A percentile compares a stretch with the other conserved stretches of the same genome.
Evolutionary conservation across 2,329 filamentous ascomycete species (phyloP).

Genomic region (Cryphonectria parasitica): DNA sequence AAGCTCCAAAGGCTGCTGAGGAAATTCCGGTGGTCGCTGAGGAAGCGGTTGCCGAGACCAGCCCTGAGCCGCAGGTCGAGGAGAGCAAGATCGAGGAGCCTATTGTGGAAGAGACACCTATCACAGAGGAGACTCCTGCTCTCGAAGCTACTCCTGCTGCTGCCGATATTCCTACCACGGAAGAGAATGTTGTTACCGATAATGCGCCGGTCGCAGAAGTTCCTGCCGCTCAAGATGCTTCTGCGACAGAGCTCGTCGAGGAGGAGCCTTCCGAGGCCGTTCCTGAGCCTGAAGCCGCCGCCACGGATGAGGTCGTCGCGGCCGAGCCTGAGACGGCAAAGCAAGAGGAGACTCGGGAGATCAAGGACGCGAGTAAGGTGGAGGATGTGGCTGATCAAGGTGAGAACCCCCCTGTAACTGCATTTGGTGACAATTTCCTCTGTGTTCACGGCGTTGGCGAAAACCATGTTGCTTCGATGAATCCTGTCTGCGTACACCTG

Average conservation of each 20-base stretch:
- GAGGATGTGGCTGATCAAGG: slow-evolving; percentile 24
- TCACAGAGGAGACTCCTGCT: slow-evolving; percentile 19
- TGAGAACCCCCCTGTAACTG: slow-evolving; percentile 27
- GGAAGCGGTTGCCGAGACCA: slow-evolving; percentile 1
- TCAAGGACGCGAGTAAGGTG: not conserved
- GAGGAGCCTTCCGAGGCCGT: slow-evolving; percentile 17
- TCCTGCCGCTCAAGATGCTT: slow-evolving; percentile 9
- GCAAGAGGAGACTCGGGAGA: slow-evolving; percentile 11
- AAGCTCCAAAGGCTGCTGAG: too few species aligned
- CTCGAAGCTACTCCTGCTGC: slow-evolving; percentile 18
- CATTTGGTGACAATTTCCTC: slow-evolving; percentile 25
- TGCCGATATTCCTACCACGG: slow-evolving; percentile 22
- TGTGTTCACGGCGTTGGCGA: slow-evolving; percentile 26
- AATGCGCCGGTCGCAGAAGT: slow-evolving; percentile 20
- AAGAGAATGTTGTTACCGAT: slow-evolving; percentile 23
- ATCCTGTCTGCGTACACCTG: slow-evolving; percentile 27
- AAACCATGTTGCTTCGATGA: slow-evolving; percentile 28
- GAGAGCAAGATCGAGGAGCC: slow-evolving; percentile 24
- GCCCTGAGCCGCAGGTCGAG: slow-evolving; percentile 16
- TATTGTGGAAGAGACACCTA: slow-evolving; percentile 26
- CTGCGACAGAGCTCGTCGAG: slow-evolving; percentile 11
- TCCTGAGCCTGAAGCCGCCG: not conserved
- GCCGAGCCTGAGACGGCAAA: slow-evolving; percentile 6
- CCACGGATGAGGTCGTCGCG: slow-evolving; percentile 8
- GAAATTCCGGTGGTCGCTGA: not conserved